phyloP scores from a whole-genome alignment of 1,284 basidiomycete genomes.

The Trametes hirsuta region DNA sequence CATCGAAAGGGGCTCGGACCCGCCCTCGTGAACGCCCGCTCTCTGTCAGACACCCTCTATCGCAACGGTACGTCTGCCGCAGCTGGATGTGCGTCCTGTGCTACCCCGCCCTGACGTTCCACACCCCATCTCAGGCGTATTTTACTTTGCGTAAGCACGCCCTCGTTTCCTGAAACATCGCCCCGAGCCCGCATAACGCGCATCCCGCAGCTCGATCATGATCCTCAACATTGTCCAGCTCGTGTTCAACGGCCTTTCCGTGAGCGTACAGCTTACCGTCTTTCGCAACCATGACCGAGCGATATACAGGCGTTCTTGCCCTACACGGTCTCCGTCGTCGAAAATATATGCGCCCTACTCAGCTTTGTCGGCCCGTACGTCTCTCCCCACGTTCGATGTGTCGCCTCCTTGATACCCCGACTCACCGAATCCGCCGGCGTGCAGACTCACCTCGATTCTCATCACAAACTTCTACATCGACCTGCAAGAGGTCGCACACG shows the following conservation, averaged over 20 bases:
- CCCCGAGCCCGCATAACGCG: neutral
- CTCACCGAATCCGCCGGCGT: neutral
- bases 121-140: neutral
- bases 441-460: neutral
- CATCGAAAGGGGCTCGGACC: neutral
- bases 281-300: too few relatives aligned
- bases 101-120: neutral
- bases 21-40: neutral
- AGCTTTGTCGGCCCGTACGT: neutral
- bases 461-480: neutral
- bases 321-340: too few relatives aligned
- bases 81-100: neutral
- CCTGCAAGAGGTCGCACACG: neutral
- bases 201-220: neutral
- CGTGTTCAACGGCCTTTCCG: neutral
- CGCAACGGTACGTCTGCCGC: neutral
- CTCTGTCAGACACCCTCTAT: neutral
- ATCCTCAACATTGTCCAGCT: neutral
- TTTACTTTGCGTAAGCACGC: neutral
- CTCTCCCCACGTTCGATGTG: neutral
- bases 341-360: too few relatives aligned
- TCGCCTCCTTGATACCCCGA: neutral
- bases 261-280: neutral
- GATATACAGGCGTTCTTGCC: too few relatives aligned
- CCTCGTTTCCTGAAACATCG: neutral